A percentile compares a stretch with the other conserved stretches of the same genome.
phyloP scores from a whole-genome alignment of 345 rosid genomes.

The Punica granatum region DNA sequence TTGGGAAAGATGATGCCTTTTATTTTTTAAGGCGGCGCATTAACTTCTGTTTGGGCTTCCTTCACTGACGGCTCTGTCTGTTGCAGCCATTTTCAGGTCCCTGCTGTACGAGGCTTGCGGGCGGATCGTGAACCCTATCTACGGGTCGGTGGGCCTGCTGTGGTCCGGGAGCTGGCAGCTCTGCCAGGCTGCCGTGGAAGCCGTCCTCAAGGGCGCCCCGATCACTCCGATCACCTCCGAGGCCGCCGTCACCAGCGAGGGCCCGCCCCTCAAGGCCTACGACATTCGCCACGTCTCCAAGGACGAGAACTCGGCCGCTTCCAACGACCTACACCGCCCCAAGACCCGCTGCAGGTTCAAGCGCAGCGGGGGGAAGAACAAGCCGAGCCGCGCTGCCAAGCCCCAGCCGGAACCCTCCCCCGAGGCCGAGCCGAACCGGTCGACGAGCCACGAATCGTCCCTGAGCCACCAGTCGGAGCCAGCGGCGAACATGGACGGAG shows the following conservation, averaged over 20 bases:
- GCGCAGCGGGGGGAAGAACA: constrained; percentile 26
- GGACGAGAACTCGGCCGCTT: constrained; percentile 50
- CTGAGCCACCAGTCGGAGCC: constrained; percentile 89
- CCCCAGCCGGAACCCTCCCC: not conserved
- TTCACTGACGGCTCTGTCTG: not conserved
- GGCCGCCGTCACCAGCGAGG: constrained; percentile 54
- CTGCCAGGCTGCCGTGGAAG: constrained; percentile 92
- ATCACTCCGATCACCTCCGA: constrained; percentile 68
- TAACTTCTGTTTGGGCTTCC: not conserved
- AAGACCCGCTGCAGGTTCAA: constrained; percentile 47
- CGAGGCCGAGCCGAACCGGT: constrained; percentile 33
- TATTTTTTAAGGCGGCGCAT: not conserved
- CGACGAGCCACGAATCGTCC: constrained; percentile 78
- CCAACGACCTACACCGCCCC: constrained; percentile 23
- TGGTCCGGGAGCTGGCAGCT: constrained; percentile 96
- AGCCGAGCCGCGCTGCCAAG: constrained; percentile 11
- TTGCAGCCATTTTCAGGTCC: constrained; percentile 82
- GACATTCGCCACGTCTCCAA: constrained; percentile 89
- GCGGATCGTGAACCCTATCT: constrained; percentile 88
- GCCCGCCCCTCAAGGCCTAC: constrained; percentile 66
- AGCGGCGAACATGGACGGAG: constrained; percentile 45
- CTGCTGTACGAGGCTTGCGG: constrained; percentile 98
- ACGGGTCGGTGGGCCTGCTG: constrained; percentile 87
- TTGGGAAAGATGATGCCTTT: not conserved
- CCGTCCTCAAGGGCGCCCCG: constrained; percentile 81